Percentiles rank a stretch among this genome's conserved stretches.
Conservation (phyloP, 306 rosid genomes). For the Lathyrus sativus region DNA sequence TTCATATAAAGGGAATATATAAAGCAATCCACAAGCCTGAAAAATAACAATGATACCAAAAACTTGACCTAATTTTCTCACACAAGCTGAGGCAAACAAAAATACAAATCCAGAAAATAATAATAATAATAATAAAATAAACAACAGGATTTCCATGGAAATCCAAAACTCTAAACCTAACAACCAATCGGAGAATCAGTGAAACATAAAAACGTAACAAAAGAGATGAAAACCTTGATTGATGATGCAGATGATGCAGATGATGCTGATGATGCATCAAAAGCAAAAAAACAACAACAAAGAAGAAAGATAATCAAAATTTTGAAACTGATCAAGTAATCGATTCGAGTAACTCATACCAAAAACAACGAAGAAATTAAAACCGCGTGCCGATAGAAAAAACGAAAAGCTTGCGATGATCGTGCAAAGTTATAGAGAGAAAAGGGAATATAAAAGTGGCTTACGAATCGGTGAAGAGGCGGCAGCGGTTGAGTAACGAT, state of each 20-base stretch:
- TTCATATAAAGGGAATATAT: background rate
- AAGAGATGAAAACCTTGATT: background rate
- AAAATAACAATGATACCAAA: conserved; percentile 16
- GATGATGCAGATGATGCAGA: conserved; percentile 39
- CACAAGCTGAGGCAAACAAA: conserved; percentile 19
- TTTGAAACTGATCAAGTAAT: conserved; percentile 31
- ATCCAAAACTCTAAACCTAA: conserved; percentile 24
- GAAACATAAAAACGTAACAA: background rate
- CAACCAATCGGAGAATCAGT: background rate
- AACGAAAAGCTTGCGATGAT: background rate
- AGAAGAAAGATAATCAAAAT: conserved; percentile 29
- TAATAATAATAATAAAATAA: background rate
- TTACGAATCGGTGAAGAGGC: conserved; percentile 35
- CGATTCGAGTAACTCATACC: conserved; percentile 29
- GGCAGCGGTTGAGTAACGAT: conserved; percentile 42
- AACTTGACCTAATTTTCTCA: conserved; percentile 1
- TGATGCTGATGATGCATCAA: conserved; percentile 39
- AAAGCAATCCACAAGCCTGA: background rate
- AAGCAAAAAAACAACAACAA: conserved; percentile 15
- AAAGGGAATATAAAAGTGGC: conserved; percentile 38
- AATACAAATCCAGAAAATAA: background rate
- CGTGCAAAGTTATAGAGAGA: background rate
- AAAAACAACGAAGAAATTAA: background rate
- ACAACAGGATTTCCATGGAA: conserved; percentile 18
- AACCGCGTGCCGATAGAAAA: conserved; percentile 24